A percentile compares a stretch with the other conserved stretches of the same genome.
Evolutionary conservation across 2,329 filamentous ascomycete genomes (phyloP).

Genomic region (Cadophora luteo-olivacea): DNA sequence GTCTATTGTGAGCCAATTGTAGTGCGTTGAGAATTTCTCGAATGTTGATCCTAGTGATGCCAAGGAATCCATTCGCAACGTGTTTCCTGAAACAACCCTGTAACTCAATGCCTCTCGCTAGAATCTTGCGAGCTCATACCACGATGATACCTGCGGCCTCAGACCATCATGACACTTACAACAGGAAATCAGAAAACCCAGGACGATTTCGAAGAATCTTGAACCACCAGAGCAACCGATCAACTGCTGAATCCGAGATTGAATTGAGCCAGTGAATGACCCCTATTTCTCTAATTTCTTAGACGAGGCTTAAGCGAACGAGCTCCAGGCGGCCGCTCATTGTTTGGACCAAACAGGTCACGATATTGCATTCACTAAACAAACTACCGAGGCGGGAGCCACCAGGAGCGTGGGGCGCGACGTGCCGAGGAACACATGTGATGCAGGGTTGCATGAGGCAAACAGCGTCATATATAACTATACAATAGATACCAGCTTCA

Average conservation of each 20-base stretch:
- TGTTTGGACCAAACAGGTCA: neutral
- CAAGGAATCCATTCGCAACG: neutral
- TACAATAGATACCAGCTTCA: neutral
- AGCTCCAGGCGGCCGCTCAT: conserved; percentile 1
- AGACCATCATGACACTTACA: too few relatives aligned
- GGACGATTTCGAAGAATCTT: too few relatives aligned
- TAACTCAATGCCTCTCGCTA: neutral
- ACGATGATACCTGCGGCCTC: too few relatives aligned
- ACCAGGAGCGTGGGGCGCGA: neutral
- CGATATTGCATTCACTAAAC: neutral
- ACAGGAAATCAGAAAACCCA: too few relatives aligned
- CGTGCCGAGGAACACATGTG: conserved; percentile 9
- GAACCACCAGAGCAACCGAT: too few relatives aligned
- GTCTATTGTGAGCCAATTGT: too few relatives aligned
- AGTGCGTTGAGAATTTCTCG: neutral
- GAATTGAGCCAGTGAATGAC: neutral
- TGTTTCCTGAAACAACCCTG: neutral
- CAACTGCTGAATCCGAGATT: neutral
- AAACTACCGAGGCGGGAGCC: conserved; percentile 4
- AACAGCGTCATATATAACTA: neutral
- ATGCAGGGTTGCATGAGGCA: neutral
- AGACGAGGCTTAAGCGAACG: neutral
- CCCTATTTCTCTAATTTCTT: neutral
- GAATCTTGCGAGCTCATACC: neutral
- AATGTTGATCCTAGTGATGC: neutral